Base-by-base conservation (phyloP, 1,139 yeast species). In the Nadsonia commutata region DNA sequence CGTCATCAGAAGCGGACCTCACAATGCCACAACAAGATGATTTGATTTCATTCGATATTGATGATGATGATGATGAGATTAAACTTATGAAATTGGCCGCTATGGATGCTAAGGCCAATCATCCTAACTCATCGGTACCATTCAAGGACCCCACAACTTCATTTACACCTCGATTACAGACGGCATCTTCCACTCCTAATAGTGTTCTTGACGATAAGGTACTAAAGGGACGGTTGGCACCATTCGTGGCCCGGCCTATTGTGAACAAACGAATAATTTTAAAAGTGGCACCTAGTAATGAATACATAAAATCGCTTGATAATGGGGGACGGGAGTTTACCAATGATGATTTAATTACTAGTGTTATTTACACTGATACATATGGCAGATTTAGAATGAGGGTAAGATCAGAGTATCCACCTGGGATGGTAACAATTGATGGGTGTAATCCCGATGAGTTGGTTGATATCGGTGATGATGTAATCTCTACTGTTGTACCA, bases 361-460 rank as follows among this genome's bases (percentile, higher is more conserved):
- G 39, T 4, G 39, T 41, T 7, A 31, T 38, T 21, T 43, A 44
- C 20, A 62, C 67, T 2, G 56, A 53, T 43, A 51, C 54, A 1
- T 48, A 53, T 36, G 68, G 68, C 16, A 60, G 68, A 45, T 59
- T 70, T 40, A 58, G 59, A 21, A 48, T 54, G 2, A 59, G 65
- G 36, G 40, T 68, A n/a, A 52, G 52, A 37, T 44, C 55, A 5
- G 48, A 49, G 2, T 49, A 51, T 23, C 47, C 47, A 23, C 63
- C 64, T 1, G 39, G 49, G 2, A 18, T 49, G 8, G 45, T 57
- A 4, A 49, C 49, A 18, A 57, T 52, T 3, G 50, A 49, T 31
- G 56, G 58, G 11, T 47, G 53, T 22, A 48, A 51, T 7, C 40
- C 40, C 2, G 46, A 44, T 13, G 47, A 45, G 4, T 43, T 43